Evolutionary conservation across 495 filamentous ascomycete species (phyloP), one percentile per base, ranked within the genome.

Genomic region (Poronia punctata): DNA sequence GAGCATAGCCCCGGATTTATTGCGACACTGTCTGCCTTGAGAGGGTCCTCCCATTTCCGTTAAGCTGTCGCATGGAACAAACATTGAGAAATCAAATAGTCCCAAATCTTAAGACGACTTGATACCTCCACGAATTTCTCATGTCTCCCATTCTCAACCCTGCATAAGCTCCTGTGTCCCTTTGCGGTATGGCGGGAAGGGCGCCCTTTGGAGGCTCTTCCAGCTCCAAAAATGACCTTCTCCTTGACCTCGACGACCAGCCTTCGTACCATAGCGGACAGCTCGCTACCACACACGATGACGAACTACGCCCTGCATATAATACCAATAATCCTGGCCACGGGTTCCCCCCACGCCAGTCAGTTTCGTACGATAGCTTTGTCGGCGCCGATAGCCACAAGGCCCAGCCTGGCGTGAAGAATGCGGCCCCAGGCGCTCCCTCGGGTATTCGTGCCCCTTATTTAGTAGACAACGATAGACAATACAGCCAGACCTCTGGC

Each of bases 301-400:
- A 92, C 34, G 76, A 84, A 39, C 71, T 92, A 12, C 66, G 86
- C 50, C 75, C 71, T 51, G 74, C 75, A 20, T 87, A 83, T 62
- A 71, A 80, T 49, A 11, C 34, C 11, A 30, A 38, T 27, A 38
- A 25, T 35, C 27, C 34, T 26, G 21, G 35, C 24, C 75, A 76
- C 53, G 67, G 86, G 53, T 67, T 70, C 23, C 73, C 77, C 46
- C 61, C 79, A 40, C 84, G 92, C 40, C 84, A 86, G 31, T 96
- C 89, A 15, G 74, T 88, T 33, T 95, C 90, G 22, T 95, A 96
- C 60, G 92, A 97, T 69, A 80, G 88, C 37, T 98, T 97, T 54
- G 80, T 98, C 43, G 93, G 92, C 34, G 77, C 63, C 17, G 53
- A 53, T 42, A 45, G 42, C n/a, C 62, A 59, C 32, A 49, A 49